These are phyloP conservation scores for Quercus wislizeni DNA, from an alignment of 306 rosid genomes.

Conservation along the genomic window DNA sequence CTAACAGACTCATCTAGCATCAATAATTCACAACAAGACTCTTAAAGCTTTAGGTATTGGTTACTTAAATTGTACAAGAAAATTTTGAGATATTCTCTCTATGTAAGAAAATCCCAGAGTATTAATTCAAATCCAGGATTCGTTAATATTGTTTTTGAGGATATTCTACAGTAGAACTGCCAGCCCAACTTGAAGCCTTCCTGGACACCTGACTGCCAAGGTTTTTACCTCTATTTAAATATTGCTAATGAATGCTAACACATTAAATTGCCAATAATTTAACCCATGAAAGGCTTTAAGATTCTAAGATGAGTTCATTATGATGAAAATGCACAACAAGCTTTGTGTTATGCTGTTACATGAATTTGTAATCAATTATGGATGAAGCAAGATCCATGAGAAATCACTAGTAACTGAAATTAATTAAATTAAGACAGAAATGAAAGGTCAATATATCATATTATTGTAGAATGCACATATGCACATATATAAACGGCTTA, in stretches of 20 bases:
- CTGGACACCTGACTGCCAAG: not conserved
- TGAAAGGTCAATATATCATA: not conserved
- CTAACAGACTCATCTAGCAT: not conserved
- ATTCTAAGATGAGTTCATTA: conserved; percentile 1
- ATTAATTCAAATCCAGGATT: not conserved
- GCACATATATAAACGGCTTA: not conserved
- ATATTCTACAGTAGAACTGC: not conserved
- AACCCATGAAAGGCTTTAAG: not conserved
- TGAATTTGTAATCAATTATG: not conserved
- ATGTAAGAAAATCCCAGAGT: not conserved
- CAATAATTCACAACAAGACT: not conserved
- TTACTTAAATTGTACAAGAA: not conserved
- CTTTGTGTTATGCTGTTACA: not conserved
- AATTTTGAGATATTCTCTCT: not conserved
- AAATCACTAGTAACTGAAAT: not conserved
- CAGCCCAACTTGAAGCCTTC: not conserved
- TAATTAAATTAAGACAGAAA: not conserved
- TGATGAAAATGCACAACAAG: not conserved
- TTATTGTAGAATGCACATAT: conserved; percentile 6
- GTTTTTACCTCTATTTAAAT: not conserved
- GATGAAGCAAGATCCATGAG: not conserved
- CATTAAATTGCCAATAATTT: not conserved
- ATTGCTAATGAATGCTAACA: not conserved
- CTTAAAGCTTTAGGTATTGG: not conserved
- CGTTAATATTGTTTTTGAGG: not conserved